These are phyloP conservation scores for Colletotrichum echinochloae DNA, from an alignment of 2,329 filamentous ascomycete species.

Conservation along the genomic window DNA sequence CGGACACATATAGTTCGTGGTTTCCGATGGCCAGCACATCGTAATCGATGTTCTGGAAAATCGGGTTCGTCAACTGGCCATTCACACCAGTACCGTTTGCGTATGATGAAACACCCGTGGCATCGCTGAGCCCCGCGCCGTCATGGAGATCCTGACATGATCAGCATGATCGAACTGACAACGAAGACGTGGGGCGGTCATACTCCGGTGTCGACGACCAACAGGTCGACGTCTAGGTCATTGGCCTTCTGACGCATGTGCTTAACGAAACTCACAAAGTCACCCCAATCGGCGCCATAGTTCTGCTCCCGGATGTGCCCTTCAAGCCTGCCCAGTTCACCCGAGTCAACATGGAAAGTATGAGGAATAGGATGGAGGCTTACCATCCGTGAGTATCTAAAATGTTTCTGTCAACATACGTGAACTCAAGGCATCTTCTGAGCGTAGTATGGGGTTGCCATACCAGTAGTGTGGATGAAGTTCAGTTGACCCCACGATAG, in stretches of 20 bases:
- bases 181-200: constrained; percentile 19
- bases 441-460: neutral
- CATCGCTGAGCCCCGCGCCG: constrained; percentile 72
- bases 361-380: no score
- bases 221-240: constrained; percentile 67
- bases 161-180: constrained; percentile 34
- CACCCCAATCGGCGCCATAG: constrained; percentile 75
- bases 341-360: neutral
- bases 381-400: constrained; percentile 45
- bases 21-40: constrained; percentile 63
- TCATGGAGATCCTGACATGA: constrained; percentile 69
- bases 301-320: constrained; percentile 72
- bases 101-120: constrained; percentile 54
- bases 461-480: constrained; percentile 56
- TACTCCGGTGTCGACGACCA: constrained; percentile 70
- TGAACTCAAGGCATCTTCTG: neutral
- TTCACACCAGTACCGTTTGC: constrained; percentile 54
- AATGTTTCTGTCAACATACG: constrained; percentile 68
- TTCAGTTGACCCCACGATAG: constrained; percentile 74
- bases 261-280: constrained; percentile 70
- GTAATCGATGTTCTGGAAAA: constrained; percentile 57
- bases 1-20: constrained; percentile 73
- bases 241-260: constrained; percentile 70
- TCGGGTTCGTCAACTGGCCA: constrained; percentile 63
- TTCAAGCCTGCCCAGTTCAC: constrained; percentile 58